A percentile compares a stretch with the other conserved stretches of the same genome.
Evolutionary conservation across 306 rosid species (phyloP).

Genomic region (Pachyrhizus erosus): DNA sequence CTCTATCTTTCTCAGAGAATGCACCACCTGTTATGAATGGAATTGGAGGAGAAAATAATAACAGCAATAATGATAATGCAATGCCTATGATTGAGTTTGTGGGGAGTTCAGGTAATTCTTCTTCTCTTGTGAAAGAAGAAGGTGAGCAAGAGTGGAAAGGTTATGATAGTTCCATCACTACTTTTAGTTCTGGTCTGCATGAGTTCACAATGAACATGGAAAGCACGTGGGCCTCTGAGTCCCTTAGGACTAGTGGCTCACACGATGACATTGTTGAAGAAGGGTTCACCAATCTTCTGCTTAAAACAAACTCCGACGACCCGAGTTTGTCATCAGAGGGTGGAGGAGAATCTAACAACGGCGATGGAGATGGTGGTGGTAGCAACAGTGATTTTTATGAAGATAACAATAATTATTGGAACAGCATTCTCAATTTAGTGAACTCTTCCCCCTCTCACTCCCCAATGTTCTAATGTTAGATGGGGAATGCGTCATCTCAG

Average conservation of each 20-base stretch:
- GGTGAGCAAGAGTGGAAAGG: constrained; percentile 74
- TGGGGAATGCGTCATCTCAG: neutral
- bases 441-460: constrained; percentile 88
- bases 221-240: constrained; percentile 57
- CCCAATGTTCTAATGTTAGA: constrained; percentile 62
- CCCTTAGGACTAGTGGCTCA: constrained; percentile 41
- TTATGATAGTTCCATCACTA: constrained; percentile 51
- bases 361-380: constrained; percentile 29
- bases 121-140: constrained; percentile 65
- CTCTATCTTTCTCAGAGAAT: constrained; percentile 73
- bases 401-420: constrained; percentile 95
- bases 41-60: constrained; percentile 44
- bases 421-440: constrained; percentile 89
- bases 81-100: constrained; percentile 76
- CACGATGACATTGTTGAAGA: constrained; percentile 63
- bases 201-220: constrained; percentile 70
- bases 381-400: constrained; percentile 58
- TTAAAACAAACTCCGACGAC: constrained; percentile 68
- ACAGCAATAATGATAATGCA: constrained; percentile 1
- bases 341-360: constrained; percentile 64
- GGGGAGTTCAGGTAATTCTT: constrained; percentile 60
- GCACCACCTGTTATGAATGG: constrained; percentile 51
- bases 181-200: constrained; percentile 58
- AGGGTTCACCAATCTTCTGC: constrained; percentile 90
- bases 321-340: constrained; percentile 72